Evolutionary conservation across 805 yeast species (phyloP).

Genomic region (Brettanomyces nanus): DNA sequence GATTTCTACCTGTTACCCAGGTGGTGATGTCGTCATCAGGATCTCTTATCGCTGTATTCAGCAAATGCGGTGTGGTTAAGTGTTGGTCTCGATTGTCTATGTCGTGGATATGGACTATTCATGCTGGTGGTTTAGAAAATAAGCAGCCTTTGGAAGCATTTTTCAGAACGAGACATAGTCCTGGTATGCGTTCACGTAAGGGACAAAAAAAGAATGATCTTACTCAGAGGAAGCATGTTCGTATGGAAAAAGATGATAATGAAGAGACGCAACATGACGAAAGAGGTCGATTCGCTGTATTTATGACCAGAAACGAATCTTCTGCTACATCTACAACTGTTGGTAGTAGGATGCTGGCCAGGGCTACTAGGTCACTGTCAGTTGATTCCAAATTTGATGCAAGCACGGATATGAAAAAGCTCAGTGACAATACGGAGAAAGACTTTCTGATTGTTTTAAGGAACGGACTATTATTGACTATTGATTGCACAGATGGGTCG

Average conservation of each 20-base stretch:
- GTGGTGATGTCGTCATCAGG: slow-evolving; percentile 53
- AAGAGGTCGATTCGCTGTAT: background rate
- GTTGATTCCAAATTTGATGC: slow-evolving; percentile 26
- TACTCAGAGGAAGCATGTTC: background rate
- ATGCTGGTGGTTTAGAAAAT: slow-evolving; percentile 30
- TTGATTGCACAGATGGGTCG: slow-evolving; percentile 43
- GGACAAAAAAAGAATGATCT: background rate
- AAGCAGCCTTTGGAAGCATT: slow-evolving; percentile 45
- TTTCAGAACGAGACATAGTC: slow-evolving; percentile 46
- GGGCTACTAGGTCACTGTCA: slow-evolving; percentile 18
- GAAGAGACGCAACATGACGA: background rate
- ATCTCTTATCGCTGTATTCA: slow-evolving; percentile 46
- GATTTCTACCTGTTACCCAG: slow-evolving; percentile 56
- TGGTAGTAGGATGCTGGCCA: background rate
- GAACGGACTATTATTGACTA: slow-evolving; percentile 40
- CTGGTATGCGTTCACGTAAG: slow-evolving; percentile 1
- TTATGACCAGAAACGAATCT: background rate
- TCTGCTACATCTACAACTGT: background rate
- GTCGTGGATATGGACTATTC: slow-evolving; percentile 50
- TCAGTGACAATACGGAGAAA: slow-evolving; percentile 22
- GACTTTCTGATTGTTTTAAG: slow-evolving; percentile 48
- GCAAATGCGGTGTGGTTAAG: slow-evolving; percentile 42
- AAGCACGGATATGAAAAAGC: slow-evolving; percentile 19
- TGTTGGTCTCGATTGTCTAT: slow-evolving; percentile 52
- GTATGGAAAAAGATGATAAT: background rate